These are phyloP conservation scores for Aspergillus versicolor DNA, from an alignment of 2,329 filamentous ascomycete species.

Conservation along the genomic window DNA sequence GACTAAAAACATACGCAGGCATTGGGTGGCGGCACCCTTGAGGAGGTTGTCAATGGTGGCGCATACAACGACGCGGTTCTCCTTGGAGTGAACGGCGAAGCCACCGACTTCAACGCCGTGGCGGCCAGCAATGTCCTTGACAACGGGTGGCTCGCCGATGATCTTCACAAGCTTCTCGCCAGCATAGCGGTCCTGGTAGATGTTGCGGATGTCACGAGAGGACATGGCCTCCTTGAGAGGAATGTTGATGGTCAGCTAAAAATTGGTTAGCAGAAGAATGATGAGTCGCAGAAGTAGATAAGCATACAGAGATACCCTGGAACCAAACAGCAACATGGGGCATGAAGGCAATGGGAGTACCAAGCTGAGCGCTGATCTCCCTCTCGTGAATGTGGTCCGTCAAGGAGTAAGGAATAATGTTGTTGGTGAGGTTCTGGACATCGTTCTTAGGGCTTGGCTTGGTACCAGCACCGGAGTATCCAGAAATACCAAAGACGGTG, in stretches of 20 bases:
- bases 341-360: slow-evolving; percentile 74
- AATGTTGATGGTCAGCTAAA: slow-evolving; percentile 80
- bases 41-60: slow-evolving; percentile 91
- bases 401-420: slow-evolving; percentile 86
- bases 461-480: slow-evolving; percentile 92
- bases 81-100: slow-evolving; percentile 86
- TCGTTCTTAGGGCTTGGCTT: slow-evolving; percentile 96
- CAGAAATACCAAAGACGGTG: slow-evolving; percentile 84
- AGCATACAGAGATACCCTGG: slow-evolving; percentile 75
- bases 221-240: slow-evolving; percentile 84
- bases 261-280: slow-evolving; percentile 18
- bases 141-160: slow-evolving; percentile 78
- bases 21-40: slow-evolving; percentile 92
- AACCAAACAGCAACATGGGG: slow-evolving; percentile 98
- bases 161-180: slow-evolving; percentile 95
- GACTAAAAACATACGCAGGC: slow-evolving; percentile 67
- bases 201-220: slow-evolving; percentile 84
- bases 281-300: background rate
- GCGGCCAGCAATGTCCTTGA: slow-evolving; percentile 79
- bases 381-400: slow-evolving; percentile 94
- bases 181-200: slow-evolving; percentile 95
- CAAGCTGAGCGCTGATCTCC: slow-evolving; percentile 80
- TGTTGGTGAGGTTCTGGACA: slow-evolving; percentile 75
- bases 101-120: slow-evolving; percentile 93
- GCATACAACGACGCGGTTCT: slow-evolving; percentile 91